Conservation (phyloP, 257 asterid genomes). For the Solanum rostratum region DNA sequence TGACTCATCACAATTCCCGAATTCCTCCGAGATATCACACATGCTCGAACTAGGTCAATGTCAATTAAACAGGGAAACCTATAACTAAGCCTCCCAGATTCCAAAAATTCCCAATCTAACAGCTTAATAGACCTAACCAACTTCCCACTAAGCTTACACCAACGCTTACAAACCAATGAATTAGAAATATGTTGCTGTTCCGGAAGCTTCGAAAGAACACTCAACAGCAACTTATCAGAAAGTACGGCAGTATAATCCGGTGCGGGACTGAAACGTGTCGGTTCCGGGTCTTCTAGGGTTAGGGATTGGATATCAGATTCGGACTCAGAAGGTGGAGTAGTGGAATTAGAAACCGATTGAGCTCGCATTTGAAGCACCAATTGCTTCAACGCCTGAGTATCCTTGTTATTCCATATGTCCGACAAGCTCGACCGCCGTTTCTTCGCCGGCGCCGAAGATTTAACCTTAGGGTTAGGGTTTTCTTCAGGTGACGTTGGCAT, state of each 20-base stretch:
- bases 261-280: not conserved
- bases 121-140: constrained; percentile 48
- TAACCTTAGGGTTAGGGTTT: constrained; percentile 11
- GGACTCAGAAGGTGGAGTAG: constrained; percentile 59
- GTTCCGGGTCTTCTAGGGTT: constrained; percentile 11
- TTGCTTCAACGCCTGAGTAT: constrained; percentile 39
- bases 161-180: constrained; percentile 75
- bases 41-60: constrained; percentile 37
- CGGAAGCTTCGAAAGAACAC: constrained; percentile 34
- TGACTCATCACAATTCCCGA: constrained; percentile 59
- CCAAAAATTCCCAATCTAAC: constrained; percentile 83
- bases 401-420: constrained; percentile 39
- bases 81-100: constrained; percentile 64
- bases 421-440: constrained; percentile 39
- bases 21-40: constrained; percentile 33
- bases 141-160: constrained; percentile 66
- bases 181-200: constrained; percentile 32
- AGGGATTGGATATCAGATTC: constrained; percentile 52
- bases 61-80: constrained; percentile 73
- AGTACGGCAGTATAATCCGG: constrained; percentile 39
- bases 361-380: constrained; percentile 54
- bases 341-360: constrained; percentile 45
- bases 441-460: constrained; percentile 15
- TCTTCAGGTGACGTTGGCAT: constrained; percentile 42
- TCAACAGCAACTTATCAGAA: constrained; percentile 51